Evolutionary conservation across 257 asterid species (phyloP).

Genomic region (Verbascum thapsus): DNA sequence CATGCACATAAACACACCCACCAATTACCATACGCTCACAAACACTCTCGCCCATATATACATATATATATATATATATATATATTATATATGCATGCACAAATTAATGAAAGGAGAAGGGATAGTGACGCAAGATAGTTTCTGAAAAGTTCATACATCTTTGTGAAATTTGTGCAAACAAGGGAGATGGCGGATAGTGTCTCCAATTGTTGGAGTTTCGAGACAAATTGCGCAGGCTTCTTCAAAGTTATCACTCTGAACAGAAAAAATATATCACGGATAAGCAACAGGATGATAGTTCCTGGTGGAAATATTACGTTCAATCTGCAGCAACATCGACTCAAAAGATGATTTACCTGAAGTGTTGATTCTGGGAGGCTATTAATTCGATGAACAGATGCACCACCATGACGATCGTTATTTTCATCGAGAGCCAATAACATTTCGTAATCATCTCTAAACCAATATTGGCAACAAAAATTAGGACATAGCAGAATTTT

Average conservation of each 20-base stretch:
- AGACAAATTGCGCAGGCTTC: conserved; percentile 91
- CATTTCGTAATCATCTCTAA: conserved; percentile 90
- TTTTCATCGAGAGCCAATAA: conserved; percentile 90
- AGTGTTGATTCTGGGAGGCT: conserved; percentile 85
- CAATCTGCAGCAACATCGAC: conserved; percentile 3
- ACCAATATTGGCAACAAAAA: conserved; percentile 20
- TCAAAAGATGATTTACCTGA: conserved; percentile 54
- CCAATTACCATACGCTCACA: too few relatives aligned
- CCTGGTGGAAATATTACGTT: not conserved
- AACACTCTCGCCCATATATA: not conserved
- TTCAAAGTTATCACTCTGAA: conserved; percentile 68
- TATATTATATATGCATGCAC: not conserved
- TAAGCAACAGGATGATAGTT: conserved; percentile 1
- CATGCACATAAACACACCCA: not conserved
- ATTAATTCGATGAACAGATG: conserved; percentile 63
- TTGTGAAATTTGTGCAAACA: conserved; percentile 97
- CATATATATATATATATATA: not conserved
- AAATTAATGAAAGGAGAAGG: not conserved
- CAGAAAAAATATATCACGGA: conserved; percentile 17
- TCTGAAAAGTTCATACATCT: conserved; percentile 52
- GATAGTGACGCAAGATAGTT: not conserved
- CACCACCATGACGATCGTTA: conserved; percentile 68
- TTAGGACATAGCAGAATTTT: not conserved
- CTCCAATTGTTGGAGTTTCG: conserved; percentile 77
- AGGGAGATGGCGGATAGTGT: conserved; percentile 84